Evolutionary conservation across 306 rosid genomes (phyloP), one percentile per base, ranked within the genome.

Genomic region (Vicia faba): DNA sequence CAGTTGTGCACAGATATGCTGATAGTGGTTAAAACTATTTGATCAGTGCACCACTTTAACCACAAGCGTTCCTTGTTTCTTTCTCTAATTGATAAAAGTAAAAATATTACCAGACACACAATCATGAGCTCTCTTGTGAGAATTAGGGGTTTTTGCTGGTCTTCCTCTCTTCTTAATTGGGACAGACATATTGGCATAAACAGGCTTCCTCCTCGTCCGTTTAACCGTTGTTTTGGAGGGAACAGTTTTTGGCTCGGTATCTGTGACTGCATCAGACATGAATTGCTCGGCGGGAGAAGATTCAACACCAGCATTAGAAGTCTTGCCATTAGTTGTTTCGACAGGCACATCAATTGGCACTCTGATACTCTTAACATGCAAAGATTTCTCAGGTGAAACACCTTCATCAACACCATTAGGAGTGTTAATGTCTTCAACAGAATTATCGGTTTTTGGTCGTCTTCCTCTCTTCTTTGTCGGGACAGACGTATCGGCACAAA

Each of bases 31-130:
- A 60, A 14, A 60, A 60, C 48, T 35, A 35, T 16, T 31, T 11
- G 31, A 16, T 60, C 45, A 18, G 46, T 18, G 66, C 66, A 60
- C 48, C 26, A 16, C 15, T 60, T 60, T 60, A 4, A 60, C 16
- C 48, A 18, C 36, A 36, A 60, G 31, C 36, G 66, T 60, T 60
- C 4, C 9, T 10, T 61, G 33, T 36, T 40, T 59, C 64, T 61
- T 64, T 73, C 55, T 8, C 2, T 61, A 15, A 13, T 13, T 46
- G 13, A 14, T 5, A 11, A 23, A 15, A 40, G 69, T 69, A 36
- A 74, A 73, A 19, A 29, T 29, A 13, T 77, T 81, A 81, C 85
- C 85, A 15, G 72, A 0, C 20, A 65, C 66, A 65, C 44, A 66
- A 65, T 74, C 13, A 65, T 54, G 45, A 39, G 36, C 28, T 26